These are phyloP conservation scores for Agaricus bisporus DNA, from an alignment of 768 basidiomycete species.

Conservation along the genomic window DNA sequence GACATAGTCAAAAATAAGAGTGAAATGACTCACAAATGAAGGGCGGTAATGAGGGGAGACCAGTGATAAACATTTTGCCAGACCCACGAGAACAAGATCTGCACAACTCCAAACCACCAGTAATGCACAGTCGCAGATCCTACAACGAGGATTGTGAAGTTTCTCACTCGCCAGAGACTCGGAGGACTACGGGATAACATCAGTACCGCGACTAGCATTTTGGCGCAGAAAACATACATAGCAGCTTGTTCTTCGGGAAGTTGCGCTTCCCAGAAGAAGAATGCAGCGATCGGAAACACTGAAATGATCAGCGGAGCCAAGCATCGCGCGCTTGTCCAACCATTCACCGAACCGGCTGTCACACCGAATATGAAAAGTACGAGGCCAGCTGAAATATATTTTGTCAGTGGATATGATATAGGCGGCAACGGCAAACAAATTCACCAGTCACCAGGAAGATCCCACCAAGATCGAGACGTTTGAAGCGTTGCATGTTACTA, in stretches of 20 bases:
- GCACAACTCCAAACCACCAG: constrained; percentile 33
- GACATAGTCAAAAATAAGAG: neutral
- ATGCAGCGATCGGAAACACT: constrained; percentile 26
- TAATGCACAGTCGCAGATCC: constrained; percentile 29
- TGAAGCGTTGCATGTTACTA: neutral
- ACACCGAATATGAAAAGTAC: constrained; percentile 31
- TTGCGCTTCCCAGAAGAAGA: constrained; percentile 42
- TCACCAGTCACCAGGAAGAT: neutral
- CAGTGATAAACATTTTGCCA: constrained; percentile 32
- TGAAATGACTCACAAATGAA: constrained; percentile 24
- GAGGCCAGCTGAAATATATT: constrained; percentile 18
- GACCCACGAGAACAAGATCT: constrained; percentile 24
- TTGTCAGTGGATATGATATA: neutral
- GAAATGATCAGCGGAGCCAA: constrained; percentile 38
- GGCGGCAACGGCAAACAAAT: neutral
- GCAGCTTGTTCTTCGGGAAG: constrained; percentile 32
- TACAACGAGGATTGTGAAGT: constrained; percentile 29
- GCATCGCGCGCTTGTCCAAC: constrained; percentile 39
- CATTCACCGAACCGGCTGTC: constrained; percentile 35
- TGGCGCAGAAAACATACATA: constrained; percentile 22
- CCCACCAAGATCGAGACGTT: neutral
- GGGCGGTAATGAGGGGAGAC: constrained; percentile 28
- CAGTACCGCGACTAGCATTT: neutral
- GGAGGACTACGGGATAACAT: constrained; percentile 13
- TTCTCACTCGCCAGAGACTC: constrained; percentile 29